Evolutionary conservation across 352 stramenopile species (phyloP), one percentile per base, ranked within the genome.

Genomic region (Phytophthora crassamura): DNA sequence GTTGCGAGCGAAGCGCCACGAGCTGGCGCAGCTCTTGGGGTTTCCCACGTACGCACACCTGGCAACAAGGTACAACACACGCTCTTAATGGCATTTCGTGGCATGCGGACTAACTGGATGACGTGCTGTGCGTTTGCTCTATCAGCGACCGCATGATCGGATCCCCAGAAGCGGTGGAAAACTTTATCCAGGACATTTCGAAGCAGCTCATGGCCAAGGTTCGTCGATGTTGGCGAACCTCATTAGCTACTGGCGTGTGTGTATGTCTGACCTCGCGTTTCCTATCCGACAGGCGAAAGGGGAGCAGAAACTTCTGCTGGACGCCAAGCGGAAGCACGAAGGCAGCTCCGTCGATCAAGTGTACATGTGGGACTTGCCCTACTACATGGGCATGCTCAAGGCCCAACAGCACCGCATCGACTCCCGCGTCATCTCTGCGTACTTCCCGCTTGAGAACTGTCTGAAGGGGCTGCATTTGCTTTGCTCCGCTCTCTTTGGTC

Each of bases 321-420:
- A 72, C 10, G 82, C 81, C 14, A 97, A 97, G 67, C 65, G 79
- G 12, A 64, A 70, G 8, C 72, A 89, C 40, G 85, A 95, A 74
- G 76, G 80, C 9, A 34, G 48, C 12, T 60, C 57, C 12, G 68
- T 67, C 11, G 43, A 74, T 35, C 61, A 82, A 0, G 72, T 99
- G 5, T 80, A 96, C 64, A 92, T 97, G 68, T 99, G 96, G 96
- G 96, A 99, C 74, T 63, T 98, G 16, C 89, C 91, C 4, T 98
- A 96, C 79, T 98, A 98, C 72, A 97, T 94, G 74, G 83, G 86
- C 10, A 90, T 93, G 80, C 74, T 91, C 55, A 94, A 91, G 72
- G 86, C 83, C 12, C 78, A 82, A 51, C 78, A 76, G 36, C 80
- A 88, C 51, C 79, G 77, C 35, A 89, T 94, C 66, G 84, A 96